These are phyloP conservation scores for Penicillium vulpinum DNA, from an alignment of 2,329 filamentous ascomycete species.

Conservation along the genomic window DNA sequence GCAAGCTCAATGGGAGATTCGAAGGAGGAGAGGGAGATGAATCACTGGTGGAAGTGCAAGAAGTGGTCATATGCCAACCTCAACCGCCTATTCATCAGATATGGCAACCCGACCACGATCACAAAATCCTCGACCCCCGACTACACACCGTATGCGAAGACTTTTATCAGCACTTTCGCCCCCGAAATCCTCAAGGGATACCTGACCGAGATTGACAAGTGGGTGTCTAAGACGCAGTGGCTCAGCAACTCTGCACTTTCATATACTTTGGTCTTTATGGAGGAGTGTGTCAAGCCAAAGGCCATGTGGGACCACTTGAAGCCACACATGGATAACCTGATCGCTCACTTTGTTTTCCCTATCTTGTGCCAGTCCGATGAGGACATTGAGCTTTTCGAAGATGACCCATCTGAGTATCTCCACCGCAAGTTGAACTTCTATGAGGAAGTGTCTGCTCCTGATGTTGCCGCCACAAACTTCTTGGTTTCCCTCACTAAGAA, in stretches of 20 bases:
- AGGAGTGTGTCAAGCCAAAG: conserved; percentile 96
- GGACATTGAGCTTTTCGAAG: conserved; percentile 89
- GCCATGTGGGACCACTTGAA: conserved; percentile 94
- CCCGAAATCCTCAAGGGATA: conserved; percentile 97
- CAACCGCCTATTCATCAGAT: conserved; percentile 93
- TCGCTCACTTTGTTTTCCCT: conserved; percentile 93
- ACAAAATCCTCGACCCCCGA: conserved; percentile 73
- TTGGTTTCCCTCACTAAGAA: conserved; percentile 91
- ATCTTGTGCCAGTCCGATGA: conserved; percentile 90
- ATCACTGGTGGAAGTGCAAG: conserved; percentile 99
- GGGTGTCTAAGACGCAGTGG: conserved; percentile 93
- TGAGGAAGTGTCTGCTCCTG: conserved; percentile 92
- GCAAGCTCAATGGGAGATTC: conserved; percentile 76
- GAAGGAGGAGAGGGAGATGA: conserved; percentile 80
- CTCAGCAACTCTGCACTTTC: conserved; percentile 91
- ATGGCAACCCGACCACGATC: conserved; percentile 80
- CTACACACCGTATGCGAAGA: conserved; percentile 79
- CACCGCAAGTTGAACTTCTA: conserved; percentile 98
- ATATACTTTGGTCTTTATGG: conserved; percentile 90
- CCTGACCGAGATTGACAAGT: conserved; percentile 91
- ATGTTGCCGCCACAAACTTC: conserved; percentile 96
- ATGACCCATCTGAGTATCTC: conserved; percentile 93
- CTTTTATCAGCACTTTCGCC: conserved; percentile 86
- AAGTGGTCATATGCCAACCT: conserved; percentile 99
- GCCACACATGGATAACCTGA: conserved; percentile 87